A percentile compares a stretch with the other conserved stretches of the same genome.
Conservation (phyloP, 305 asterid species). For the Fraxinus paxiana region DNA sequence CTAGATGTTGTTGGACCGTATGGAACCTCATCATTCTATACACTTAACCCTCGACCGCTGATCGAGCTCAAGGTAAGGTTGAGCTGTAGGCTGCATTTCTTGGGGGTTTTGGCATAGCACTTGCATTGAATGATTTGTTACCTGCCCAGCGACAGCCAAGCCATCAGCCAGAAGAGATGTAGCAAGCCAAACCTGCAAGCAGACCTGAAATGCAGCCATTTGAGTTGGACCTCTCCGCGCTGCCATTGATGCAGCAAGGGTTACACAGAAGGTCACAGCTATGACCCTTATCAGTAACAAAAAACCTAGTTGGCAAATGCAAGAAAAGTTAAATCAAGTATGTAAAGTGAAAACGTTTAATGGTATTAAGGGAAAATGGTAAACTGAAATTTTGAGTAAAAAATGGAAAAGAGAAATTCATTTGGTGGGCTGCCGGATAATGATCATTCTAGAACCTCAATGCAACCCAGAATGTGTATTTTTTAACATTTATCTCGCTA, state of each 20-base stretch:
- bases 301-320: slow-evolving; percentile 40
- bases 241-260: slow-evolving; percentile 76
- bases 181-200: slow-evolving; percentile 85
- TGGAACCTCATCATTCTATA: background rate
- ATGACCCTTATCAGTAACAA: slow-evolving; percentile 66
- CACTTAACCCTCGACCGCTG: background rate
- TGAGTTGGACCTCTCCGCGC: slow-evolving; percentile 68
- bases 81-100: background rate
- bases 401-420: background rate
- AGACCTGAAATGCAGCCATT: slow-evolving; percentile 92
- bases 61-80: background rate
- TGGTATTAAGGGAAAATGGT: background rate
- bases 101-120: background rate
- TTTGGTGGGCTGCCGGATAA: background rate
- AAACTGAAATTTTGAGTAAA: background rate
- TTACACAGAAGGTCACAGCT: slow-evolving; percentile 81
- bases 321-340: background rate
- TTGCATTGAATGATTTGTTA: slow-evolving; percentile 16
- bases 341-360: background rate
- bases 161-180: slow-evolving; percentile 83
- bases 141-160: slow-evolving; percentile 86
- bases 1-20: background rate
- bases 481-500: background rate
- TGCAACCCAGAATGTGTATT: background rate
- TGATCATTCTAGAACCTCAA: background rate